These are phyloP conservation scores for Pythium aquatile DNA, from an alignment of 352 stramenopile genomes.

Conservation along the genomic window DNA sequence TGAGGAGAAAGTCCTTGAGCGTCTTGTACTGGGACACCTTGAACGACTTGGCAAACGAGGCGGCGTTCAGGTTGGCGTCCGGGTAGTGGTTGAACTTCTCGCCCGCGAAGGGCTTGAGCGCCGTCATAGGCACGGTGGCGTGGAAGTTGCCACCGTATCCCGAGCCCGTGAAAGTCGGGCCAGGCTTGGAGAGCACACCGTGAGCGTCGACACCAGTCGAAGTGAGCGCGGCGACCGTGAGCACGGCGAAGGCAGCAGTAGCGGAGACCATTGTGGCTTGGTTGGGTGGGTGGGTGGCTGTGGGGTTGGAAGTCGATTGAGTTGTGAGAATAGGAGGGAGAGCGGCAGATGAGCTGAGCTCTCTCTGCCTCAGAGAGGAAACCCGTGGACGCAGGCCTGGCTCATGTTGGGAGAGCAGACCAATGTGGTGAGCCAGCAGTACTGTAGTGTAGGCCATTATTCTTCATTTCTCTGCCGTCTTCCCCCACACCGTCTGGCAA, in stretches of 20 bases:
- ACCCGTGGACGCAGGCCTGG: neutral
- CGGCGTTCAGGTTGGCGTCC: constrained; percentile 8
- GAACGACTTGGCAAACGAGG: constrained; percentile 23
- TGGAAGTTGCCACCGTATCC: constrained; percentile 14
- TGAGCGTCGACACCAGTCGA: constrained; percentile 12
- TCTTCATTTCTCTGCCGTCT: neutral
- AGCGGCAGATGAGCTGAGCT: no score
- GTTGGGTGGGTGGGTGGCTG: no score
- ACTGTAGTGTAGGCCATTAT: no score
- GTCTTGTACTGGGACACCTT: constrained; percentile 21
- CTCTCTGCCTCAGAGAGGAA: neutral
- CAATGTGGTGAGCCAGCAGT: neutral
- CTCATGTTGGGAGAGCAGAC: neutral
- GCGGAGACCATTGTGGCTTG: neutral
- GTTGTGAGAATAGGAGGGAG: no score
- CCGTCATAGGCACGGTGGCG: constrained; percentile 12
- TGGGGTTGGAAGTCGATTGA: no score
- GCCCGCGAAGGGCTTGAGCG: constrained; percentile 2
- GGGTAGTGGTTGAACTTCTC: neutral
- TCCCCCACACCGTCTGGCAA: neutral
- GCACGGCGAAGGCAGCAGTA: neutral
- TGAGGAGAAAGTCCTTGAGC: no score
- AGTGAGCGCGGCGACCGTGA: constrained; percentile 1
- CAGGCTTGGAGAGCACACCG: constrained; percentile 21
- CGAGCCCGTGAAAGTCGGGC: constrained; percentile 12